Conservation (phyloP, 495 filamentous ascomycete genomes). For the Neurospora sp. region DNA sequence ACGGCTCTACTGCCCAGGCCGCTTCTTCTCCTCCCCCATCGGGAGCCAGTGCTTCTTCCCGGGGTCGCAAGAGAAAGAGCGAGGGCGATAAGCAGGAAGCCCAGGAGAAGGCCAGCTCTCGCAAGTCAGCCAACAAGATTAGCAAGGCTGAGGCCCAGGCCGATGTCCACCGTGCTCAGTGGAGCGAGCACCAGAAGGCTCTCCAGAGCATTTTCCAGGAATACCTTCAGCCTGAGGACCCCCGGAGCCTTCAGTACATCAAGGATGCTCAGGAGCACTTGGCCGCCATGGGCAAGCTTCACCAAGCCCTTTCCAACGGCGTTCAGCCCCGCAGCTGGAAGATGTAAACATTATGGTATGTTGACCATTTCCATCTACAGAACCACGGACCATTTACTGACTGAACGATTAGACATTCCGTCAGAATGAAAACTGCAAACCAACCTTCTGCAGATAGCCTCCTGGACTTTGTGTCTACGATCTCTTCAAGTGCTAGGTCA, state of each 20-base stretch:
- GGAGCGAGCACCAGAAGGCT: conserved; percentile 39
- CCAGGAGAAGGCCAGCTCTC: conserved; percentile 28
- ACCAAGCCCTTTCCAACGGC: conserved; percentile 2
- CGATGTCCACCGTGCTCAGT: conserved; percentile 31
- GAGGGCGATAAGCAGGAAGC: conserved; percentile 27
- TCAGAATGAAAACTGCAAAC: not conserved
- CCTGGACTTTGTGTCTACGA: not conserved
- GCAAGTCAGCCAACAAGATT: conserved; percentile 30
- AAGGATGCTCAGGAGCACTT: conserved; percentile 35
- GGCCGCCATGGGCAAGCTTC: conserved; percentile 30
- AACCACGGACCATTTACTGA: not conserved
- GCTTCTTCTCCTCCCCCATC: conserved; percentile 27
- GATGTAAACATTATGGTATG: conserved; percentile 1
- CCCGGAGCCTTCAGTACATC: conserved; percentile 32
- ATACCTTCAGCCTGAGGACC: conserved; percentile 36
- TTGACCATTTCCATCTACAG: not conserved
- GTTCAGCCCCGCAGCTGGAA: not conserved
- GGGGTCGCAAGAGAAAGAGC: conserved; percentile 42
- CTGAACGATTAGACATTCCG: not conserved
- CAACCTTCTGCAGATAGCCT: conserved; percentile 10
- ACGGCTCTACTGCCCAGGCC: conserved; percentile 27
- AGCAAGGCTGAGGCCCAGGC: conserved; percentile 16
- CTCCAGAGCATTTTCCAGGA: conserved; percentile 32
- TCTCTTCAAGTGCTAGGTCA: not conserved
- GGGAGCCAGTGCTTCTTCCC: conserved; percentile 19